Evolutionary conservation across 2,329 filamentous ascomycete species (phyloP).

Genomic region (Fusarium sp.): DNA sequence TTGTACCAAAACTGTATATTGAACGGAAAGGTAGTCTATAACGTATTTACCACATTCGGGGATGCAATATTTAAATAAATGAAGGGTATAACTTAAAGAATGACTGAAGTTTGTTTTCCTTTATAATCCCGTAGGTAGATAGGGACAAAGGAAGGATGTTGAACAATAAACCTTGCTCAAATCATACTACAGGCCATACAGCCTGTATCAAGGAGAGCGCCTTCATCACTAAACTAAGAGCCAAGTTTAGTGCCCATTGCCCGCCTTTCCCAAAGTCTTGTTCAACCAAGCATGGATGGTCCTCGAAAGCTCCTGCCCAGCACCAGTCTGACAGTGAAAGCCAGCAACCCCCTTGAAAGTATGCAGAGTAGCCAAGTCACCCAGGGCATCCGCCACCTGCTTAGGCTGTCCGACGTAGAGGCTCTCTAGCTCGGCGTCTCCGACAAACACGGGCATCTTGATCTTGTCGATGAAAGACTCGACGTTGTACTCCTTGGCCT

Average conservation of each 20-base stretch:
- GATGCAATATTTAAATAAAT: too few species aligned
- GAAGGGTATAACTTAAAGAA: background rate
- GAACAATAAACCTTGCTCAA: too few species aligned
- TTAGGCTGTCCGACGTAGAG: slow-evolving; percentile 15
- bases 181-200: background rate
- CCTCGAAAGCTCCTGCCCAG: slow-evolving; percentile 21
- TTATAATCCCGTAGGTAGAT: background rate
- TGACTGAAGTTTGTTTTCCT: background rate
- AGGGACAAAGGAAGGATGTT: background rate
- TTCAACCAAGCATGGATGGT: slow-evolving; percentile 24
- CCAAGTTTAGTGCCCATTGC: background rate
- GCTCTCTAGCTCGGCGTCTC: slow-evolving; percentile 3
- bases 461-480: slow-evolving; percentile 14
- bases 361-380: slow-evolving; percentile 18
- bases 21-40: background rate
- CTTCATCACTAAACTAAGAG: background rate
- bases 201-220: background rate
- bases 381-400: slow-evolving; percentile 25
- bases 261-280: slow-evolving; percentile 1
- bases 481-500: slow-evolving; percentile 16
- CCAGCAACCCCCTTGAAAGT: slow-evolving; percentile 24
- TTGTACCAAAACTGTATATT: too few species aligned
- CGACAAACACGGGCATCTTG: slow-evolving; percentile 23
- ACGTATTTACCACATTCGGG: background rate
- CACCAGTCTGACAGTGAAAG: slow-evolving; percentile 30